These are phyloP conservation scores for Claviceps pazoutovae DNA, from an alignment of 2,329 filamentous ascomycete genomes.

Conservation along the genomic window DNA sequence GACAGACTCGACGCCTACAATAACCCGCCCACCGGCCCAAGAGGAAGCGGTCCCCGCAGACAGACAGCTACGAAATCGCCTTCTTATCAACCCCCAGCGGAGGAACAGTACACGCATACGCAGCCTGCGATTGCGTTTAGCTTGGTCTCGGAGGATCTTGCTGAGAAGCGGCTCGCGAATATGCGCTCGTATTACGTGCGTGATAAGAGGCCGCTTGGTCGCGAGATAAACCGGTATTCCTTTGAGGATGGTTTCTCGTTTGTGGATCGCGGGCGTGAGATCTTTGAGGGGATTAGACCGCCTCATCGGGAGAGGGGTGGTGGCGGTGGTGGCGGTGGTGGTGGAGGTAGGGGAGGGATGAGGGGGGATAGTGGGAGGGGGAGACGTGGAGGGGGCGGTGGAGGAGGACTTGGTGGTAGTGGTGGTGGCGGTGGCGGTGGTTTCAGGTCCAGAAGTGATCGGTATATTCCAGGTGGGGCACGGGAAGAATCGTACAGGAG, in stretches of 20 bases:
- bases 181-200: constrained; percentile 34
- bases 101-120: constrained; percentile 21
- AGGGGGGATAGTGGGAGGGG: constrained; percentile 11
- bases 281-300: constrained; percentile 49
- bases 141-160: constrained; percentile 51
- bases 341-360: constrained; percentile 7
- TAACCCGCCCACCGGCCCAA: constrained; percentile 2
- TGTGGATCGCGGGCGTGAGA: constrained; percentile 60
- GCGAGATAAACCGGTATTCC: constrained; percentile 52
- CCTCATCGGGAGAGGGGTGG: constrained; percentile 35
- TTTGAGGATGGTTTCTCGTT: constrained; percentile 54
- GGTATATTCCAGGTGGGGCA: constrained; percentile 8
- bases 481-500: neutral
- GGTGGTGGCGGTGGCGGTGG: constrained; percentile 16
- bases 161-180: constrained; percentile 47
- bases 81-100: neutral
- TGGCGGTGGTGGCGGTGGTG: constrained; percentile 14
- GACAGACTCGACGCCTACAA: constrained; percentile 3
- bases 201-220: constrained; percentile 28
- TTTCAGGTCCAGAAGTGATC: constrained; percentile 11
- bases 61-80: constrained; percentile 6
- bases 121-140: constrained; percentile 30
- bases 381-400: constrained; percentile 11
- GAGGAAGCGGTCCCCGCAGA: neutral
- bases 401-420: constrained; percentile 15